Evolutionary conservation across 192 early-diverging fungal species (phyloP), one percentile per base, ranked within the genome.

Genomic region (Jimgerdemannia lactiflua): DNA sequence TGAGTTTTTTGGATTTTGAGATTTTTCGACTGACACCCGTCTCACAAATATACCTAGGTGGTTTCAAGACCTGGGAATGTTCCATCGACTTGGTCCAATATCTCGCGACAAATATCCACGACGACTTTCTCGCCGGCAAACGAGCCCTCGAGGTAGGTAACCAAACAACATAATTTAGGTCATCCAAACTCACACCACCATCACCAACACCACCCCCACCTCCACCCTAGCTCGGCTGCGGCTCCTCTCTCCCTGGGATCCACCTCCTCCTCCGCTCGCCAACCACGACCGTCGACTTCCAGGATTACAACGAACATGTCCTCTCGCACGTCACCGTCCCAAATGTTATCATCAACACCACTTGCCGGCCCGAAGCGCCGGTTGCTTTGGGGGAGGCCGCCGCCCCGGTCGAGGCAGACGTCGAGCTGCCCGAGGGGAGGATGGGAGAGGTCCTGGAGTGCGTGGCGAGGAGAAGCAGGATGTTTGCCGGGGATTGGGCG

Each of bases 51-150:
- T 63, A 71, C 64, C n/a, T 71, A 79, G 80, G 91, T 63, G 97
- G 97, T 11, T 87, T 98, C 71, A 99, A 99, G 82, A 99, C 97
- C 0, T 99, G 97, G 97, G 97, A 99, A 77, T 97, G 96, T 78
- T 90, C 94, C 8, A 72, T 94, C 42, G 97, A 99, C 84, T 82
- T 99, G 69, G 88, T 96, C 19, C 79, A 87, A 66, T 94, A 89
- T 73, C 77, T 95, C 19, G 81, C 88, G 20, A 78, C 81, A 19
- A 79, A 88, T 39, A 76, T 75, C 19, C 72, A 78, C 11, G 69
- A 72, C 39, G 29, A 64, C 18, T 65, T 79, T 20, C 74, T 81
- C 63, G 77, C 76, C 39, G 77, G 74, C 64, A 87, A 88, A 54
- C 88, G 79, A 54, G 75, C 87, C 4, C 72, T 91, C 70, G 89